Conservation (phyloP, 257 asterid genomes). For the Solanum chiquidenum region DNA sequence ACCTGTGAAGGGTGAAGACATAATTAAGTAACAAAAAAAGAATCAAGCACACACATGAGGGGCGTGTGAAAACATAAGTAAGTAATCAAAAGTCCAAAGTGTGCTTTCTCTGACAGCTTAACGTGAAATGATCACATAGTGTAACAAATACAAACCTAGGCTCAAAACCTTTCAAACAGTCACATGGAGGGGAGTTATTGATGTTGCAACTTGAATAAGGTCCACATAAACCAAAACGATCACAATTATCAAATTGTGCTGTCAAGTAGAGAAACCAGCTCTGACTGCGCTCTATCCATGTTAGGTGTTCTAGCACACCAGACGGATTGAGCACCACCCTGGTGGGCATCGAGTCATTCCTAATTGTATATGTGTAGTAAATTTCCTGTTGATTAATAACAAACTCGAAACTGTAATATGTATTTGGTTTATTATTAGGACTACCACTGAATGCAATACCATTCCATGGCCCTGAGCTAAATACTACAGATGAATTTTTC, state of each 20-base stretch:
- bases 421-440: not conserved
- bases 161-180: slow-evolving; percentile 20
- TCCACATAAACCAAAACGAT: slow-evolving; percentile 19
- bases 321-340: not conserved
- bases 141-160: not conserved
- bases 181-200: slow-evolving; percentile 8
- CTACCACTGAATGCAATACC: not conserved
- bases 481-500: not conserved
- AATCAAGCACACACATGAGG: not conserved
- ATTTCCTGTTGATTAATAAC: not conserved
- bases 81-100: not conserved
- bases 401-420: not conserved
- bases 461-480: slow-evolving; percentile 7
- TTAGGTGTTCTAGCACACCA: not conserved
- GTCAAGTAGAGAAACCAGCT: slow-evolving; percentile 10
- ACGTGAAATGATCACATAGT: not conserved
- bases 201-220: slow-evolving; percentile 4
- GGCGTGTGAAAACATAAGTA: not conserved
- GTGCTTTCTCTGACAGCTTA: not conserved
- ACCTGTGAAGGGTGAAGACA: not conserved
- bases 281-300: slow-evolving; percentile 8
- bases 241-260: slow-evolving; percentile 20
- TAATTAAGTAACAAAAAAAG: not conserved
- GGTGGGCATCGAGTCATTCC: not conserved
- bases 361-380: not conserved